Evolutionary conservation across 225 moss, liverwort and hornwort species (phyloP).

Genomic region (Bryoerythrophyllum caledonicum): DNA sequence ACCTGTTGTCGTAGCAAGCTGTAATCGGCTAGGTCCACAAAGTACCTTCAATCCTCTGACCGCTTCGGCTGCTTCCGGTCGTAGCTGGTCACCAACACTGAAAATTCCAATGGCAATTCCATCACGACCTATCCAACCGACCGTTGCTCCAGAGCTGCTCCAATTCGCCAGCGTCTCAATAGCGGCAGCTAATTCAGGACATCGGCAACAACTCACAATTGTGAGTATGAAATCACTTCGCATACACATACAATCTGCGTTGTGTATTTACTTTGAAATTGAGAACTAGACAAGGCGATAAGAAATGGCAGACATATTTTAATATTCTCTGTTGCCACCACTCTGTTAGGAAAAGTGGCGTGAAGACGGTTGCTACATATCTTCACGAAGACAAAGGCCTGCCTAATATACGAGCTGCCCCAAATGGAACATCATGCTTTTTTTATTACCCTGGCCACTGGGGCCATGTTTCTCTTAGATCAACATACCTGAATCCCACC

Average conservation of each 20-base stretch:
- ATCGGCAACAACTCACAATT: conserved; percentile 16
- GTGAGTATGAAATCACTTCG: neutral
- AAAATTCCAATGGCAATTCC: conserved; percentile 68
- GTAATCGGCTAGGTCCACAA: neutral
- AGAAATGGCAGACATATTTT: neutral
- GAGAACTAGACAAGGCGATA: neutral
- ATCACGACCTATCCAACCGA: conserved; percentile 90
- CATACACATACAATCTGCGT: neutral
- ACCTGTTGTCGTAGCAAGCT: neutral
- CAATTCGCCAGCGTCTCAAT: conserved; percentile 45
- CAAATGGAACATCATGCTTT: neutral
- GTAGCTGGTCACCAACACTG: conserved; percentile 77
- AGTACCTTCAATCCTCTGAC: conserved; percentile 71
- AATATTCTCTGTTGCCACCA: neutral
- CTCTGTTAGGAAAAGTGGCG: neutral
- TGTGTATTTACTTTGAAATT: neutral
- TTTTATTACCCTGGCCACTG: neutral
- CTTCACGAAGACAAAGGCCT: neutral
- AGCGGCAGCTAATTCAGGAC: conserved; percentile 30
- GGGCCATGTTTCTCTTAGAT: neutral
- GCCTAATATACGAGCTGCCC: neutral
- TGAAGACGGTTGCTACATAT: neutral
- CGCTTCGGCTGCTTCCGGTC: conserved; percentile 78
- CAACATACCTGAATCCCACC: conserved; percentile 69
- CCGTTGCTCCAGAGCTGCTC: conserved; percentile 73